Evolutionary conservation across 2,329 filamentous ascomycete genomes (phyloP).

Genomic region (Ophiostoma ulmi): DNA sequence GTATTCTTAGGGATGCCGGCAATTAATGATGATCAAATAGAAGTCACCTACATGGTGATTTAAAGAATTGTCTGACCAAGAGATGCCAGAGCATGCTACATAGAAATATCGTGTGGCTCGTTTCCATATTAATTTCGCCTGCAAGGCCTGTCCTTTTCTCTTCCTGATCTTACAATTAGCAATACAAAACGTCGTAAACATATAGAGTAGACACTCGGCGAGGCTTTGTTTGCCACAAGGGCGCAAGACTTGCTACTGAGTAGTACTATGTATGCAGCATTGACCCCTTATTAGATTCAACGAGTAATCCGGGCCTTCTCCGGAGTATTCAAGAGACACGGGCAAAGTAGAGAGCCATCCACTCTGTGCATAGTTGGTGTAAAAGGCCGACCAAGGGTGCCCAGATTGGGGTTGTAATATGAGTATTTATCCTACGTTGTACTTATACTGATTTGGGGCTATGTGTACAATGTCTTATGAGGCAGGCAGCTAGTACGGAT

Average conservation of each 20-base stretch:
- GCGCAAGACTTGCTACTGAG: background rate
- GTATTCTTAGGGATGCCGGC: background rate
- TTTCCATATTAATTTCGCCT: background rate
- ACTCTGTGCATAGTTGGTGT: background rate
- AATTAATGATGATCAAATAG: background rate
- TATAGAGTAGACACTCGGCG: background rate
- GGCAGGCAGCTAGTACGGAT: background rate
- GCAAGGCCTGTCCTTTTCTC: background rate
- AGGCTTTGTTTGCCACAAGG: background rate
- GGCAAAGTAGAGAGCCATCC: background rate
- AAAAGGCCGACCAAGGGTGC: conserved; percentile 1
- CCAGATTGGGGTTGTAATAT: background rate
- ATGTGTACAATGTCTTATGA: background rate
- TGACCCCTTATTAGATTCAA: background rate
- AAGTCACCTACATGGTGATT: background rate
- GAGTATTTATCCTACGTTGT: conserved; percentile 2
- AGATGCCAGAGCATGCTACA: background rate
- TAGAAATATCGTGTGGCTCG: background rate
- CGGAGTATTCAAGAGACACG: conserved; percentile 8
- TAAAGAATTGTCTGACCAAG: background rate
- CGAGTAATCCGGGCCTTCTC: conserved; percentile 21
- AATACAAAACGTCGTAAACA: background rate
- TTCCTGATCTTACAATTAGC: background rate
- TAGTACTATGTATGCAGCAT: background rate
- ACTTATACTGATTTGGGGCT: background rate